Evolutionary conservation across 1,284 basidiomycete genomes (phyloP).

Genomic region (Ustilago sp.): DNA sequence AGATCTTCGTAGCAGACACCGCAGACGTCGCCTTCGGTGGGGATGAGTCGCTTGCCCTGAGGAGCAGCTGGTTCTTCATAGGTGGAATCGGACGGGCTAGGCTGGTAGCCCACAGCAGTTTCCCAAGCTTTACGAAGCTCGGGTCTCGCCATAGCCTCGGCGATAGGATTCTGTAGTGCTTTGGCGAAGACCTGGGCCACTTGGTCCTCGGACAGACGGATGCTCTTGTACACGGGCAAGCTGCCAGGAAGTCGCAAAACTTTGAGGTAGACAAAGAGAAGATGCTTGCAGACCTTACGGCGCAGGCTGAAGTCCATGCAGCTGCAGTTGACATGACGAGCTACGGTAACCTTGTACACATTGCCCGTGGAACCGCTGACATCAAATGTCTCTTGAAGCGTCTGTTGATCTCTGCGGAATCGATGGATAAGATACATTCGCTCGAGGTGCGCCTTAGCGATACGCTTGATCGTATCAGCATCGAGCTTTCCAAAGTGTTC

Average conservation of each 20-base stretch:
- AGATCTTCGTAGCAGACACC: constrained; percentile 52
- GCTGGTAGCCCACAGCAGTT: constrained; percentile 29
- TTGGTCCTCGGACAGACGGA: constrained; percentile 16
- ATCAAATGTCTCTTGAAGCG: constrained; percentile 30
- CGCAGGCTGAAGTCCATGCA: constrained; percentile 40
- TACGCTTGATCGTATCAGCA: constrained; percentile 30
- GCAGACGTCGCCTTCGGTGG: constrained; percentile 43
- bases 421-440: constrained; percentile 43
- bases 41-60: constrained; percentile 34
- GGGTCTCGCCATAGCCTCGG: constrained; percentile 30
- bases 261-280: constrained; percentile 47
- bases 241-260: constrained; percentile 33
- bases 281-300: constrained; percentile 40
- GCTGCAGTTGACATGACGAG: constrained; percentile 20
- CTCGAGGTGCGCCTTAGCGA: constrained; percentile 29
- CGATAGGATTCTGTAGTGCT: constrained; percentile 27
- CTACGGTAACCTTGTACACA: constrained; percentile 40
- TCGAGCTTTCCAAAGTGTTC: constrained; percentile 33
- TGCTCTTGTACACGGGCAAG: constrained; percentile 23
- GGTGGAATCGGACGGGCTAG: constrained; percentile 3
- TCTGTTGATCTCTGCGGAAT: constrained; percentile 15
- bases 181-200: constrained; percentile 27
- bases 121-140: constrained; percentile 43
- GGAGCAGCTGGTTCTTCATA: background rate
- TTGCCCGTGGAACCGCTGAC: constrained; percentile 43